These are phyloP conservation scores for Camellia sinensis DNA, from an alignment of 148 eudicot species.

Conservation along the genomic window DNA sequence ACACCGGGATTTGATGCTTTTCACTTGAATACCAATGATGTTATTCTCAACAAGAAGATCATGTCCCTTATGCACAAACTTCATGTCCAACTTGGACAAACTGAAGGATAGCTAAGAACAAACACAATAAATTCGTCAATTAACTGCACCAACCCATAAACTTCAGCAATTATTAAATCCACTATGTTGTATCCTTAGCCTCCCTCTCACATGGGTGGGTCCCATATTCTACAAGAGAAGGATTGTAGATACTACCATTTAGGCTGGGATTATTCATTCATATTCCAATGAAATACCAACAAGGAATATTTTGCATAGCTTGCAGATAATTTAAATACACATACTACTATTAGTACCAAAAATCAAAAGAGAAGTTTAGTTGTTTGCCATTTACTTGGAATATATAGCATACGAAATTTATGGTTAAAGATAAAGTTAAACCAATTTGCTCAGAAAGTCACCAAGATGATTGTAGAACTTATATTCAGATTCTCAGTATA, in stretches of 20 bases:
- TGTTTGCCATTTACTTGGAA: slow-evolving; percentile 4
- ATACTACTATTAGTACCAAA: neutral
- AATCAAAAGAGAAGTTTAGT: neutral
- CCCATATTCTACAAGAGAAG: neutral
- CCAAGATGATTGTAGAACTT: neutral
- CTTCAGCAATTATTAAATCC: neutral
- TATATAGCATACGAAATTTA: neutral
- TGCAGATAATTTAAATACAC: neutral
- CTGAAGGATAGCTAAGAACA: slow-evolving; percentile 53
- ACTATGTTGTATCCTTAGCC: neutral
- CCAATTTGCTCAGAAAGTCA: neutral
- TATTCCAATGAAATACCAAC: neutral
- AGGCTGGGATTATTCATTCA: slow-evolving; percentile 1
- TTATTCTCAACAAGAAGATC: slow-evolving; percentile 69
- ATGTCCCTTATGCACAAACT: slow-evolving; percentile 59
- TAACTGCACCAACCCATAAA: neutral
- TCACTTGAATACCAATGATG: slow-evolving; percentile 85
- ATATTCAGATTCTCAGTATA: neutral
- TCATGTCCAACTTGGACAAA: slow-evolving; percentile 75
- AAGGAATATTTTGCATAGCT: neutral
- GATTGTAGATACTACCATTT: neutral
- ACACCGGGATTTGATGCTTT: slow-evolving; percentile 66
- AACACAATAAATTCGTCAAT: slow-evolving; percentile 13
- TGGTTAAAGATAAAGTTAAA: neutral
- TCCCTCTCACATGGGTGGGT: neutral